Evolutionary conservation across 2,329 filamentous ascomycete species (phyloP), one percentile per base, ranked within the genome.

Genomic region (Fusarium temperatum): DNA sequence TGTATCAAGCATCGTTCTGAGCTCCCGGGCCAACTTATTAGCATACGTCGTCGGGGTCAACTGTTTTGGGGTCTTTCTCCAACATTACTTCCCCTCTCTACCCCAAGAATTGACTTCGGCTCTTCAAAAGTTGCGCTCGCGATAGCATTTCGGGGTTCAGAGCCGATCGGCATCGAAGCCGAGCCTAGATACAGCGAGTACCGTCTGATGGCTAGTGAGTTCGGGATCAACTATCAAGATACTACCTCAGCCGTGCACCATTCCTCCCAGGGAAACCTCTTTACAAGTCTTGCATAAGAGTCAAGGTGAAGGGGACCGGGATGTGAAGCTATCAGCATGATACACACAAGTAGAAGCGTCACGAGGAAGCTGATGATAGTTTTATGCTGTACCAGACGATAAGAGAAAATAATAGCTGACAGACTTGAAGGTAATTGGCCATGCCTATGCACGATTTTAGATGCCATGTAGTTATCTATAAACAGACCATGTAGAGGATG

Each of bases 281-380:
- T 56, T 44, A 26, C 66, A 71, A 66, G n/a, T 57, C 66, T 57
- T 66, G 60, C 68, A 70, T 70, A 30, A 59, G 54, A 39, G 13
- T 12, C 20, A 45, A 14, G 38, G 8, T 41, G 41, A 38, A 32
- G 30, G 10, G 18, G 18, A 35, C 10, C 38, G 32, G 30, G 26
- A 56, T 64, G 44, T 44, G 59, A 55, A 47, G 39, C 41, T 26
- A 59, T 64, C 2, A n/a, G 41, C 13, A 58, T 14, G 8, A 32
- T 35, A 45, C 36, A 30, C 30, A 57, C 39, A 28, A 35, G 26
- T 24, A 18, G 24, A 30, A 11, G 47, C 17, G 24, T 32, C 44
- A 44, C n/a, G 44, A 22, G 30, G 20, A 15, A 17, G 28, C 48
- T 36, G 30, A 24, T 35, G n/a, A 36, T 36, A 26, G 6, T 1